Evolutionary conservation across 495 filamentous ascomycete species (phyloP).

Genomic region (Neurospora sp.): DNA sequence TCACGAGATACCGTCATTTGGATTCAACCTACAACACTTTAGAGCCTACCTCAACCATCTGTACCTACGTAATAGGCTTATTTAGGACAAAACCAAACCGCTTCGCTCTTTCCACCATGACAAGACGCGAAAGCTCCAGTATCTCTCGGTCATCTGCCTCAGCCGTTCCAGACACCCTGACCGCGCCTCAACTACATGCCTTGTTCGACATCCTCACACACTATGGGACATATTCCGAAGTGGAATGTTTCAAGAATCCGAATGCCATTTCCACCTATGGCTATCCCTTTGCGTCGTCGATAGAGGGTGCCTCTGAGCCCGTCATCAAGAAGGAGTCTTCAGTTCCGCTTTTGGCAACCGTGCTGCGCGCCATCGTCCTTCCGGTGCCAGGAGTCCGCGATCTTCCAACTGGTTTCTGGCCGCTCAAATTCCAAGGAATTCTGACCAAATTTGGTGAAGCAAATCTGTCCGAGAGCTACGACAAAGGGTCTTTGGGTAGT

Average conservation of each 20-base stretch:
- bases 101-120: neutral
- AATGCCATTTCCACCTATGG: slow-evolving; percentile 46
- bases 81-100: neutral
- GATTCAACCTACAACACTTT: neutral
- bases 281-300: slow-evolving; percentile 36
- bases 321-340: slow-evolving; percentile 22
- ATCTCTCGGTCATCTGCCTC: neutral
- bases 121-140: neutral
- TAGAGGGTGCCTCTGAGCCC: neutral
- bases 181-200: slow-evolving; percentile 43
- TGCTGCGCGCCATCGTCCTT: slow-evolving; percentile 47
- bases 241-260: slow-evolving; percentile 47
- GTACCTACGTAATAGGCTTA: neutral
- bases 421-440: slow-evolving; percentile 34
- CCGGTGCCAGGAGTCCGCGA: slow-evolving; percentile 47
- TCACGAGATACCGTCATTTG: neutral
- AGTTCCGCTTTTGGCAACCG: slow-evolving; percentile 46
- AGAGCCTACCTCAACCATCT: neutral
- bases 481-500: slow-evolving; percentile 53
- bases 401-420: slow-evolving; percentile 49
- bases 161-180: slow-evolving; percentile 17
- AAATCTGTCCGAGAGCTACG: slow-evolving; percentile 57
- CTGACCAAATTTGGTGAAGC: slow-evolving; percentile 42
- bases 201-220: slow-evolving; percentile 60
- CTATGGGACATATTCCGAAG: slow-evolving; percentile 51